A percentile compares a stretch with the other conserved stretches of the same genome.
These are phyloP conservation scores for Cladosporium sp. DNA, from an alignment of 2,329 filamentous ascomycete genomes.

Conservation along the genomic window DNA sequence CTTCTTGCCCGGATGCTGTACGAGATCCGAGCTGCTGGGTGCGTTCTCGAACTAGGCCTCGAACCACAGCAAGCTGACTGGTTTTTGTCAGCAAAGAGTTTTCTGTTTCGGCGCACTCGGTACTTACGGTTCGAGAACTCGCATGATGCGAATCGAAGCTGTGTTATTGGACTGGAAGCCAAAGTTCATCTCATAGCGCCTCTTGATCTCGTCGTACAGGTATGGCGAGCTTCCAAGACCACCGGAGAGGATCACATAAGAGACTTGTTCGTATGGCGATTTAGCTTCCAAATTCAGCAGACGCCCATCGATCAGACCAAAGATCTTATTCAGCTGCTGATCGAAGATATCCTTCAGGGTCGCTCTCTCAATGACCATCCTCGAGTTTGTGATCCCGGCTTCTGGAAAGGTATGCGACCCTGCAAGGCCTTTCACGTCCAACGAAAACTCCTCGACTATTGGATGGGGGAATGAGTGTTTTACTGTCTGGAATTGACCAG, in stretches of 20 bases:
- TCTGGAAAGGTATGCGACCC: neutral
- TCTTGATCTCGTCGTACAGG: slow-evolving; percentile 16
- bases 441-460: slow-evolving; percentile 18
- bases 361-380: neutral
- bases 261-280: slow-evolving; percentile 7
- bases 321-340: neutral
- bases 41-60: slow-evolving; percentile 19
- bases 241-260: slow-evolving; percentile 25
- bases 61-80: slow-evolving; percentile 21
- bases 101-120: no score
- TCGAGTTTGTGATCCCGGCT: neutral
- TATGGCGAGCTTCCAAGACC: slow-evolving; percentile 26
- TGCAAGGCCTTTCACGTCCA: slow-evolving; percentile 21
- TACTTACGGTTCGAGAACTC: neutral
- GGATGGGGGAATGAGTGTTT: slow-evolving; percentile 25
- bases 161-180: slow-evolving; percentile 10
- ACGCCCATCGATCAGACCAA: neutral
- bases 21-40: slow-evolving; percentile 22
- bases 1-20: no score
- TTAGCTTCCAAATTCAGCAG: neutral
- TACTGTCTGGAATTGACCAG: slow-evolving; percentile 20
- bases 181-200: slow-evolving; percentile 19
- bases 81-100: no score
- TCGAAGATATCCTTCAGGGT: neutral
- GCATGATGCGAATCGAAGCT: neutral